Evolutionary conservation across 2,329 filamentous ascomycete genomes (phyloP), one percentile per base, ranked within the genome.

Genomic region (Pseudocercospora fijiensis): DNA sequence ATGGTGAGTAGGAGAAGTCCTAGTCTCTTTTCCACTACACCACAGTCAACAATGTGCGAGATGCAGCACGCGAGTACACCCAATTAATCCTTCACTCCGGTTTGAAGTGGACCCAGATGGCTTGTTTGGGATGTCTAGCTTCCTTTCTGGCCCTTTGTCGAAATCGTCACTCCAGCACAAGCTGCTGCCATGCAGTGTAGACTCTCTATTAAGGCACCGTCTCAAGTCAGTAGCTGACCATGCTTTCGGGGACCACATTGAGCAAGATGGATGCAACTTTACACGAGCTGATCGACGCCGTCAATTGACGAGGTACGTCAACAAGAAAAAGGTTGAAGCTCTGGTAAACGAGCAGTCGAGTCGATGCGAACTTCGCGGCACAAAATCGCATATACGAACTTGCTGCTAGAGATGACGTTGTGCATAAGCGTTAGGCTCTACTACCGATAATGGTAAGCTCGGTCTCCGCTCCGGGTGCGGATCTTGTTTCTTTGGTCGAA

Each of bases 391-490:
- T 11, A 28, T 27, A n/a, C 49, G n/a, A 27, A 26, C 24, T 26
- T 26, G 20, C 13, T 27, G 49, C 49, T 27, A 52, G 49, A 24
- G 20, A 22, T 27, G 20, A 52, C 27, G 49, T 52, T 52, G 49
- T 52, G 49, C 49, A 52, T 52, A 52, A 52, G 49, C n/a, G 49
- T 28, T 28, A 52, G 49, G 49, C 49, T 52, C 49, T 52, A 52
- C 49, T 52, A 52, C 49, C 49, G 3, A 52, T 24, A 52, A 3
- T 52, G 49, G 49, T 52, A 52, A 52, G 49, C 49, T 52, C 24
- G 20, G 20, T 52, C 24, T 52, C 49, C 49, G 24, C 49, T 52
- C 49, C 24, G 49, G 49, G 49, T 52, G 49, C 45, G 45, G 45
- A 24, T 49, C 45, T 18, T 49, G 45, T 24, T 52, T 22, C 20